Conservation (phyloP, 139 green algal species). For the Spirogloea muscicola region DNA sequence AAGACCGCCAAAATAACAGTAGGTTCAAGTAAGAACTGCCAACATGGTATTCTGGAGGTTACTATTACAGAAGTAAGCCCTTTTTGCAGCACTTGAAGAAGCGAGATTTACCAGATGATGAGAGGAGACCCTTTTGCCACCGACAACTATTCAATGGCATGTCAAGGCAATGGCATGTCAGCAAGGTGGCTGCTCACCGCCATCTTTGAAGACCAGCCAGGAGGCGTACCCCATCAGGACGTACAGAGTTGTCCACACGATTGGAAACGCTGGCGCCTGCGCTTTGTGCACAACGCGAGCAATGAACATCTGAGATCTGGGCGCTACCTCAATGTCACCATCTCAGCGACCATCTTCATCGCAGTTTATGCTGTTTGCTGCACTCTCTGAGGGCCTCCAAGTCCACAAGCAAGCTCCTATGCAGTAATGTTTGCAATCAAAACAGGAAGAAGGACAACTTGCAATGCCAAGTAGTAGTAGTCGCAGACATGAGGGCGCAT, state of each 20-base stretch:
- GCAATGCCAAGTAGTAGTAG: too few relatives aligned
- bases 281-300: background rate
- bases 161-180: too few relatives aligned
- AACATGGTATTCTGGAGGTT: too few relatives aligned
- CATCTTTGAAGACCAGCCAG: slow-evolving; percentile 36
- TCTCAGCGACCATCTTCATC: background rate
- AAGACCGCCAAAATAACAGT: too few relatives aligned
- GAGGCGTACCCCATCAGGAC: slow-evolving; percentile 41
- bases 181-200: slow-evolving; percentile 29
- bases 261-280: slow-evolving; percentile 35
- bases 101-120: background rate
- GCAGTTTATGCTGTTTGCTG: background rate
- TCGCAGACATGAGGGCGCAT: background rate
- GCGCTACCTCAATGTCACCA: background rate
- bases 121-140: background rate
- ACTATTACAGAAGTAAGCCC: too few relatives aligned
- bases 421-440: background rate
- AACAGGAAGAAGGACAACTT: too few relatives aligned
- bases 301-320: background rate
- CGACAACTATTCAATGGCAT: too few relatives aligned
- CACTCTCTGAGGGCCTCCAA: background rate
- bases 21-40: too few relatives aligned
- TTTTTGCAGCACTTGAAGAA: too few relatives aligned
- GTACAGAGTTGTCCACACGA: slow-evolving; percentile 45
- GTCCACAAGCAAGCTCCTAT: background rate